Base-by-base conservation (phyloP, 2,329 filamentous ascomycete genomes). In the Pseudogymnoascus sp. region DNA sequence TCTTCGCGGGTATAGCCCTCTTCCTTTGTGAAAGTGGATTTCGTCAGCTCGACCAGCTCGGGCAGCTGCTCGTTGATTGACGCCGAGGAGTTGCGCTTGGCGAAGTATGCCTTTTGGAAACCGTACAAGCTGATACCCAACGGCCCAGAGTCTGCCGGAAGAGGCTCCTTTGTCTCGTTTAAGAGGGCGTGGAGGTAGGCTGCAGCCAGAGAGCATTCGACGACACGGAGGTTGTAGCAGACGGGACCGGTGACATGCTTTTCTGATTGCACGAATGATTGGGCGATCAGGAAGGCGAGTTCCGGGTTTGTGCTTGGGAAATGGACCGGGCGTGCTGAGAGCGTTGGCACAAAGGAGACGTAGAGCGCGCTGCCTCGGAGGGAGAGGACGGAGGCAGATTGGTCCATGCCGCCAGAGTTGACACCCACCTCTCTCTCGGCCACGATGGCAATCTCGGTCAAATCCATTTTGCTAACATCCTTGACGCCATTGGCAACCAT, bases 401-500 rank as follows among this genome's bases (percentile, higher is more conserved):
- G 95, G 73, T 99, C 95, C 95, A 99, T 98, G 63, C 93, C 95
- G 75, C 95, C 95, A 4, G 92, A 96, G 78, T 98, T 98, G 70
- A 99, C 95, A 61, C 95, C 95, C 3, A 98, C 95, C 14, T 90
- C 88, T 63, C 95, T 86, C 78, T 99, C 95, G 53, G 92, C 96
- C 38, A 97, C 91, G 68, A 99, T 93, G 22, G 95, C 93, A 61
- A 98, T 82, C 77, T 98, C 93, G 1, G 93, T 90, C 46, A 99
- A 79, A 74, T 95, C 89, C 68, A 89, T 95, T 82, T 98, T 98
- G 75, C 96, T 89, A 26, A 99, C 87, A 16, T 84, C 77, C 24
- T 82, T 78, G 73, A 91, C 86, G 35, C 90, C 89, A 75, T 97
- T 96, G 61, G 93, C 93, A 65, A 86, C 84, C 82, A 98, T 85